Percentiles rank a stretch among this genome's conserved stretches.
Evolutionary conservation across 441 rosid genomes (phyloP).

Genomic region (Viola pubescens): DNA sequence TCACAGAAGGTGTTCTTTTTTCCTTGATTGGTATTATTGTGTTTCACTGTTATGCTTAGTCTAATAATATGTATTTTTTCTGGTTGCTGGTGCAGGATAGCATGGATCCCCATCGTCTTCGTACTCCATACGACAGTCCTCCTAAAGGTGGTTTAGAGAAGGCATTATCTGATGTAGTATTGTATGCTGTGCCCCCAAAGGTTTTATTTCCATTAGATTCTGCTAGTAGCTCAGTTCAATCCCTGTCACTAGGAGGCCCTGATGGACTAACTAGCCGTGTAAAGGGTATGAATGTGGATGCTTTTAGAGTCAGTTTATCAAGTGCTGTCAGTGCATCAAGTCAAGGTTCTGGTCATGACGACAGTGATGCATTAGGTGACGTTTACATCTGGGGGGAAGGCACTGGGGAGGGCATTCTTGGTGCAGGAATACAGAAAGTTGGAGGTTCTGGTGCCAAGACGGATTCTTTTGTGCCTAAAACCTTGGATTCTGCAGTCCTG

Average conservation of each 20-base stretch:
- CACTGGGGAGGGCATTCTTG: slow-evolving; percentile 76
- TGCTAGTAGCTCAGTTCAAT: slow-evolving; percentile 68
- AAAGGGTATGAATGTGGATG: slow-evolving; percentile 66
- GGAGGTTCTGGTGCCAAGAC: slow-evolving; percentile 50
- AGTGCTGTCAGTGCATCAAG: slow-evolving; percentile 98
- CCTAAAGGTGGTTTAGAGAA: slow-evolving; percentile 77
- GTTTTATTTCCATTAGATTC: slow-evolving; percentile 71
- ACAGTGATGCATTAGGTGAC: slow-evolving; percentile 95
- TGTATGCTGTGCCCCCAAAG: slow-evolving; percentile 74
- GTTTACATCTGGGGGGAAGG: slow-evolving; percentile 97
- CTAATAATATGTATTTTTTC: slow-evolving; percentile 14
- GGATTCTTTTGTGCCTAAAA: slow-evolving; percentile 85
- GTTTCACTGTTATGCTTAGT: slow-evolving; percentile 6
- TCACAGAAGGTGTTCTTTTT: slow-evolving; percentile 57
- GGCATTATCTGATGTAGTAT: slow-evolving; percentile 64
- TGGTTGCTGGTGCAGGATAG: slow-evolving; percentile 42
- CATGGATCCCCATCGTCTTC: slow-evolving; percentile 52
- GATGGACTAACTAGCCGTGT: slow-evolving; percentile 43
- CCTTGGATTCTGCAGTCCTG: slow-evolving; percentile 92
- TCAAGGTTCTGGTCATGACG: slow-evolving; percentile 98
- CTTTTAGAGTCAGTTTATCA: slow-evolving; percentile 90
- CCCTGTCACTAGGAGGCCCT: slow-evolving; percentile 75
- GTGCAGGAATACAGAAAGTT: slow-evolving; percentile 68
- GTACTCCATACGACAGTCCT: slow-evolving; percentile 88
- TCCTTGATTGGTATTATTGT: slow-evolving; percentile 1